phyloP scores from a whole-genome alignment of 371 early-diverging fungal genomes.

The Rhizopus sp. region DNA sequence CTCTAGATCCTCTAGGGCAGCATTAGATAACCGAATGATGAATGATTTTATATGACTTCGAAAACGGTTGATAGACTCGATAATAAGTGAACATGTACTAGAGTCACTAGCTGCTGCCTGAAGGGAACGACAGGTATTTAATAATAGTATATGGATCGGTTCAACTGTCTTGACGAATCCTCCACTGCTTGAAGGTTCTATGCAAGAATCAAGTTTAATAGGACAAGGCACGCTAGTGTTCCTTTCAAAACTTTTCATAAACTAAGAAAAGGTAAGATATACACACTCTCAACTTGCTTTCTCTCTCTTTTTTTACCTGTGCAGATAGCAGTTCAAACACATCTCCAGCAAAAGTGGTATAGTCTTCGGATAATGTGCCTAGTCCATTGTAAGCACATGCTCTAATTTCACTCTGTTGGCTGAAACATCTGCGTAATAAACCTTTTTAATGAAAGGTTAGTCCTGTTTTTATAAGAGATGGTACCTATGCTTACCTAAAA shows the following conservation, averaged over 20 bases:
- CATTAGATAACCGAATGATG: conserved; percentile 29
- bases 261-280: conserved; percentile 15
- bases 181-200: conserved; percentile 46
- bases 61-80: conserved; percentile 9
- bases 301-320: conserved; percentile 37
- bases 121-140: conserved; percentile 32
- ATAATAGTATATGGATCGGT: conserved; percentile 41
- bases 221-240: conserved; percentile 34
- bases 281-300: not conserved
- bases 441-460: conserved; percentile 27
- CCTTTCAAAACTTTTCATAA: conserved; percentile 35
- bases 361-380: conserved; percentile 36
- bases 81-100: conserved; percentile 10
- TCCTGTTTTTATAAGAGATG: not conserved
- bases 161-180: conserved; percentile 36
- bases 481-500: conserved; percentile 40
- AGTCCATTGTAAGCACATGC: conserved; percentile 52
- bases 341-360: conserved; percentile 36
- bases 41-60: conserved; percentile 24
- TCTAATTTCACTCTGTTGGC: conserved; percentile 60
- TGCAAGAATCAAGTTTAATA: conserved; percentile 48
- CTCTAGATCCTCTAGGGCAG: conserved; percentile 57
- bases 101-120: conserved; percentile 4
- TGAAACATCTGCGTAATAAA: conserved; percentile 58
- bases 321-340: conserved; percentile 56